These are phyloP conservation scores for Evernia prunastri DNA, from an alignment of 495 filamentous ascomycete species.

Conservation along the genomic window DNA sequence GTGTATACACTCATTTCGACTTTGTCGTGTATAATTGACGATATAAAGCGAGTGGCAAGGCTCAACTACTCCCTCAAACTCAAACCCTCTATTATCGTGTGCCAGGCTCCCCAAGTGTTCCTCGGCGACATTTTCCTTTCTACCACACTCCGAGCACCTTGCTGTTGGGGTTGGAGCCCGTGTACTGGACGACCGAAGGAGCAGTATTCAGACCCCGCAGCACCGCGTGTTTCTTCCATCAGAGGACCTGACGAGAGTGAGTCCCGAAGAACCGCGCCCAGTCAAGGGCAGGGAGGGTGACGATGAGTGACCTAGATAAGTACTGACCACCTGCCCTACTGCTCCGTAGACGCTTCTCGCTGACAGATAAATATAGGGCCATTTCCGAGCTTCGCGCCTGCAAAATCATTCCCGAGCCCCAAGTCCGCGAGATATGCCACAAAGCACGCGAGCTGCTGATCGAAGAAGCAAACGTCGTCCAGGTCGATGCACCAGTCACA, in stretches of 20 bases:
- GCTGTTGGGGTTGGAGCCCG: too few species aligned
- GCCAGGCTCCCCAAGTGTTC: neutral
- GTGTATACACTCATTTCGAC: neutral
- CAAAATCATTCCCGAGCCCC: slow-evolving; percentile 88
- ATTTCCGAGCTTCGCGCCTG: slow-evolving; percentile 92
- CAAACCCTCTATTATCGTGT: neutral
- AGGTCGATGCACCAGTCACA: slow-evolving; percentile 92
- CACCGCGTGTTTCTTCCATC: neutral
- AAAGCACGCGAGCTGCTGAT: slow-evolving; percentile 95
- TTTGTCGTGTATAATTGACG: neutral
- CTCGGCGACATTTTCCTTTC: neutral
- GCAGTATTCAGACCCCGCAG: too few species aligned
- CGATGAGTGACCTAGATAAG: slow-evolving; percentile 85
- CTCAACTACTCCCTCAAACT: too few species aligned
- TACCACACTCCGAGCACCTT: neutral
- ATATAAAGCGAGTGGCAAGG: neutral
- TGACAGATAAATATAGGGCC: slow-evolving; percentile 49
- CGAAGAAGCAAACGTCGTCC: slow-evolving; percentile 96
- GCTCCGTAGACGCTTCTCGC: neutral
- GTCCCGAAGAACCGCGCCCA: neutral
- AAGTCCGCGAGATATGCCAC: slow-evolving; percentile 94
- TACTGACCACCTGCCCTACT: slow-evolving; percentile 35
- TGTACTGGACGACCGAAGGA: neutral
- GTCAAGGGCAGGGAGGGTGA: slow-evolving; percentile 22
- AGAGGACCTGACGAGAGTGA: neutral